Conservation (phyloP, 2,329 filamentous ascomycete genomes). For the Microcera coccophila region DNA sequence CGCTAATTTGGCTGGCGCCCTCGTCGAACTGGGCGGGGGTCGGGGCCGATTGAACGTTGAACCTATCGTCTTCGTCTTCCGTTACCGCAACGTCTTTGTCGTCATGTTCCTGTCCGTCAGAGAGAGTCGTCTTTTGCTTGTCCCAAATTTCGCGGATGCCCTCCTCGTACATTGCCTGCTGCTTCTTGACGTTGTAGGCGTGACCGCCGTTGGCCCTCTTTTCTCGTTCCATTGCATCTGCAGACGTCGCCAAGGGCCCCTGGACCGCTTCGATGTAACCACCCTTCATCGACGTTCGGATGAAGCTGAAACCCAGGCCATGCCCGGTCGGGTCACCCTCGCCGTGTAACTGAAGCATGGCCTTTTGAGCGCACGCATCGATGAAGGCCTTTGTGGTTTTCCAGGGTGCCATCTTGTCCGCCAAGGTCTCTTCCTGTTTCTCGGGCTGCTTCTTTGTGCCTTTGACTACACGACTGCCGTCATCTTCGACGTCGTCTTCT, state of each 20-base stretch:
- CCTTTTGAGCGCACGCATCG: slow-evolving; percentile 88
- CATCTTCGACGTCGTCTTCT: slow-evolving; percentile 45
- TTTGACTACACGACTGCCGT: slow-evolving; percentile 38
- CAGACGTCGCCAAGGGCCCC: slow-evolving; percentile 61
- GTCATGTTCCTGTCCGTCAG: slow-evolving; percentile 65
- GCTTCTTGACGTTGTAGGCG: slow-evolving; percentile 94
- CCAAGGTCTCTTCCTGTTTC: slow-evolving; percentile 65
- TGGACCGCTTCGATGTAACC: slow-evolving; percentile 82
- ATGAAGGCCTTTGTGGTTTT: slow-evolving; percentile 95
- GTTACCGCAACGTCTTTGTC: slow-evolving; percentile 57
- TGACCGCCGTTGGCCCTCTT: slow-evolving; percentile 88
- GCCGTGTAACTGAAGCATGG: slow-evolving; percentile 92
- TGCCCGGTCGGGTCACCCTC: slow-evolving; percentile 92
- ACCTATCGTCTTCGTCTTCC: slow-evolving; percentile 62
- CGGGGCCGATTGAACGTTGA: slow-evolving; percentile 67
- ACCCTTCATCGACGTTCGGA: slow-evolving; percentile 98
- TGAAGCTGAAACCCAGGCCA: slow-evolving; percentile 92
- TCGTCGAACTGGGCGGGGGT: slow-evolving; percentile 70
- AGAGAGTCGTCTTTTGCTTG: slow-evolving; percentile 74
- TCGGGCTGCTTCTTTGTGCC: slow-evolving; percentile 43
- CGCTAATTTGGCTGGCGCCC: slow-evolving; percentile 72
- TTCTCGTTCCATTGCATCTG: slow-evolving; percentile 83
- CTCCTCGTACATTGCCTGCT: slow-evolving; percentile 87
- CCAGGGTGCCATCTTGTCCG: slow-evolving; percentile 91
- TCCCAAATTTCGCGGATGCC: slow-evolving; percentile 92